Evolutionary conservation across 768 basidiomycete genomes (phyloP).

Genomic region (Cyclocybe aegerita): DNA sequence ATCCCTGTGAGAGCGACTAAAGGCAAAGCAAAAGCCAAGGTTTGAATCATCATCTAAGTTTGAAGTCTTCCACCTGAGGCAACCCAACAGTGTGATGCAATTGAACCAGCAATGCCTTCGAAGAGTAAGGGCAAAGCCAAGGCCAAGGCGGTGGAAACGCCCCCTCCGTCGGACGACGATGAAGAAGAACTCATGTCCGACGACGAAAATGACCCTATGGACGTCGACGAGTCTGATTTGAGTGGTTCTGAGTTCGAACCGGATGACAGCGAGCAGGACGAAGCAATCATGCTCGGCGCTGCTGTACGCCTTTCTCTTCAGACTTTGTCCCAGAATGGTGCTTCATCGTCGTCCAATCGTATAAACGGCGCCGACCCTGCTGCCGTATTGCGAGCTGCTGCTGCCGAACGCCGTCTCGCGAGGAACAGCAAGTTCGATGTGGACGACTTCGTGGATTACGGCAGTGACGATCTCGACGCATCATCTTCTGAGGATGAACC

Average conservation of each 20-base stretch:
- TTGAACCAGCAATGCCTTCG: not conserved
- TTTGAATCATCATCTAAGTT: constrained; percentile 2
- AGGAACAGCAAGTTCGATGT: constrained; percentile 29
- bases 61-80: not conserved
- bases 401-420: constrained; percentile 52
- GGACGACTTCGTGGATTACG: constrained; percentile 30
- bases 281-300: constrained; percentile 53
- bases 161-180: constrained; percentile 29
- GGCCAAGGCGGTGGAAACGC: constrained; percentile 22
- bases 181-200: constrained; percentile 24
- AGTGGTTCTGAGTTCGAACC: constrained; percentile 63
- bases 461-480: constrained; percentile 24
- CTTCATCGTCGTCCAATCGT: constrained; percentile 35
- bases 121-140: constrained; percentile 39
- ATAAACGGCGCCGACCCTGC: constrained; percentile 35
- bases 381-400: constrained; percentile 46
- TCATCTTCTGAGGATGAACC: constrained; percentile 28
- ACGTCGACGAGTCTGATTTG: constrained; percentile 49
- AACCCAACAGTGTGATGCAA: constrained; percentile 6
- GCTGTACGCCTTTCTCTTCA: constrained; percentile 58
- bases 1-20: constrained; percentile 17
- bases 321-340: constrained; percentile 24
- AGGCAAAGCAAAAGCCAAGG: constrained; percentile 26
- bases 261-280: constrained; percentile 38
- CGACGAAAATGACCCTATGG: constrained; percentile 29